Evolutionary conservation across 2,329 filamentous ascomycete genomes (phyloP).

Genomic region (Mycosphaerella sp.): DNA sequence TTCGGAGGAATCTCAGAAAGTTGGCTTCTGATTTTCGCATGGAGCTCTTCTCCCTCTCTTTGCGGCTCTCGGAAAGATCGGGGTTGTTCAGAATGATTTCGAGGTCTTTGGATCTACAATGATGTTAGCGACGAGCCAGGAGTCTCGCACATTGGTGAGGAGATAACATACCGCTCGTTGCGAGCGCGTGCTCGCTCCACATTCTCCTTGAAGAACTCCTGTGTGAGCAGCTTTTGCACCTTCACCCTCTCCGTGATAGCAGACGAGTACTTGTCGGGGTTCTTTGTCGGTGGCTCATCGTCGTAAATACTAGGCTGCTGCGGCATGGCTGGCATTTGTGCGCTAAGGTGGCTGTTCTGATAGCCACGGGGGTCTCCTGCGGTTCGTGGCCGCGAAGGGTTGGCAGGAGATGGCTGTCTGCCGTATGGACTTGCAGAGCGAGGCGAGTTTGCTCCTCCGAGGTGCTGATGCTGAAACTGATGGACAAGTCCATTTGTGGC

Average conservation of each 20-base stretch:
- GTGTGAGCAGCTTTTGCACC: conserved; percentile 58
- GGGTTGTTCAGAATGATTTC: conserved; percentile 78
- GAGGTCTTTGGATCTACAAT: conserved; percentile 74
- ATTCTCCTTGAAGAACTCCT: conserved; percentile 94
- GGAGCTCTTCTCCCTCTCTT: conserved; percentile 76
- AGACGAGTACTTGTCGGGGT: conserved; percentile 81
- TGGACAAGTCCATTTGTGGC: conserved; percentile 86
- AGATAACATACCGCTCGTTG: conserved; percentile 67
- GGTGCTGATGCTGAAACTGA: conserved; percentile 94
- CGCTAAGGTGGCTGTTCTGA: conserved; percentile 61
- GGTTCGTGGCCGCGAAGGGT: conserved; percentile 68
- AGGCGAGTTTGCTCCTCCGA: conserved; percentile 57
- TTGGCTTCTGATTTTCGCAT: conserved; percentile 84
- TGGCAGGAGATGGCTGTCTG: conserved; percentile 59
- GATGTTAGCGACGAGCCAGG: conserved; percentile 11
- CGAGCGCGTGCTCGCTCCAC: conserved; percentile 92
- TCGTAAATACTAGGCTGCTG: conserved; percentile 41
- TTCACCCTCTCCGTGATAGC: conserved; percentile 70
- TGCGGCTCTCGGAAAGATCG: conserved; percentile 65
- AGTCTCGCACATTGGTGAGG: not conserved
- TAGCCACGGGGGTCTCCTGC: conserved; percentile 60
- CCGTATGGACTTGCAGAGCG: conserved; percentile 62
- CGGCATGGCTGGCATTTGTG: conserved; percentile 51
- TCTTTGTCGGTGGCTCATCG: conserved; percentile 66
- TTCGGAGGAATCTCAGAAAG: conserved; percentile 88